Base-by-base conservation (phyloP, 306 rosid species). In the Acacia crassicarpa region DNA sequence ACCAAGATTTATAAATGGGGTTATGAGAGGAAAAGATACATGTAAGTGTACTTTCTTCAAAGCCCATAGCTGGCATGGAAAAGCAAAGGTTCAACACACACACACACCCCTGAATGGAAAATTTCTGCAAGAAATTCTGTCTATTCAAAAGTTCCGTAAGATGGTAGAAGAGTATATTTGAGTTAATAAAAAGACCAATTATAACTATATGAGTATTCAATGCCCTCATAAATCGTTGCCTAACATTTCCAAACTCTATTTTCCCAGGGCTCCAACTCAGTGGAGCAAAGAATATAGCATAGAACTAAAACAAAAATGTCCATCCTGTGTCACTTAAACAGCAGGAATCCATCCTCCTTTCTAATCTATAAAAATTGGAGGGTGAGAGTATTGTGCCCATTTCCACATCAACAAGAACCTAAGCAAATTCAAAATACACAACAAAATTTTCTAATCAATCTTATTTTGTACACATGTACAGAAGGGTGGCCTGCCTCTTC, bases 391-490 rank as follows among this genome's bases (percentile, higher is more conserved):
- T 43, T 71, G 59, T 85, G 85, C 90, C 88, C 87, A 80, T 88
- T 84, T 86, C 90, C 81, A 89, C 33, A 72, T 87, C 75, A 84
- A 85, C 73, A 83, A 84, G 70, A 87, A 89, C 80, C 82, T 82
- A 27, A 73, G 63, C 74, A 45, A 27, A 74, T 67, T 17, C 46
- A 79, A 84, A 84, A 63, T 71, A 72, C 45, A 83, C 78, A 33
- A 81, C 92, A 89, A 91, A 89, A 94, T 78, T 90, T 92, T 80
- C 91, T 89, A 88, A 84, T 75, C 83, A 89, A 90, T 88, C 91
- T 86, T 88, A 69, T 89, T 94, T 89, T 94, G 96, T 90, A 94
- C 97, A 92, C 87, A 92, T 90, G 93, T 91, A 91, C 91, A 85
- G 83, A 70, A 72, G 44, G 58, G 78, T 68, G 82, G 77, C 86